Percentiles rank a stretch among this genome's conserved stretches.
Conservation (phyloP, 495 filamentous ascomycete genomes). For the Terfezia boudieri region DNA sequence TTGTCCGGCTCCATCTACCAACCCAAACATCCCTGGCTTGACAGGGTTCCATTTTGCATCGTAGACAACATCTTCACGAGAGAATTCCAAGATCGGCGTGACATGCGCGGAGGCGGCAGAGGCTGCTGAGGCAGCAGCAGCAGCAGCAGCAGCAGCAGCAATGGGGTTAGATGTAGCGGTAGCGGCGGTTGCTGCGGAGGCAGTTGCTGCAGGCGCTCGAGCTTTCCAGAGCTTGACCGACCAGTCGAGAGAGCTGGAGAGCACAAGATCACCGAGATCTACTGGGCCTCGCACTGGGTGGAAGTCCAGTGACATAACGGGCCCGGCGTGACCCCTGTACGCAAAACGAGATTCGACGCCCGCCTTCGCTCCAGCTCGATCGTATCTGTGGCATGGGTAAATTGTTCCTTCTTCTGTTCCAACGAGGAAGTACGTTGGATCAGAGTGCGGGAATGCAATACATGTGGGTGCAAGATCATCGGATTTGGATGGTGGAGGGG, state of each 20-base stretch:
- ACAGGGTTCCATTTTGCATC: constrained; percentile 85
- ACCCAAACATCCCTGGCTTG: constrained; percentile 76
- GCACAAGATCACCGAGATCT: constrained; percentile 84
- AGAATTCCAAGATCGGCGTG: constrained; percentile 63
- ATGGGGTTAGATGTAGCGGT: constrained; percentile 22
- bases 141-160: constrained; percentile 42
- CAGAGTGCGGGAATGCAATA: constrained; percentile 86
- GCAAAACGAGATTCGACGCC: constrained; percentile 68
- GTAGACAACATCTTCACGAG: constrained; percentile 86
- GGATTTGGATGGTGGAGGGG: constrained; percentile 70
- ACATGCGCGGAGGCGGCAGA: constrained; percentile 22
- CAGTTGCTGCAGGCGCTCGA: constrained; percentile 45
- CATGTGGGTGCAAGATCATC: constrained; percentile 91
- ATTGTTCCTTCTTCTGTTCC: constrained; percentile 93
- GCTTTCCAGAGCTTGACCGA: constrained; percentile 92
- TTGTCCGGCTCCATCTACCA: constrained; percentile 82
- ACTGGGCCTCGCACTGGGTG: constrained; percentile 77
- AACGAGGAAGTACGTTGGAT: constrained; percentile 92
- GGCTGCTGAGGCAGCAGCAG: constrained; percentile 30
- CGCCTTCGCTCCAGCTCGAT: constrained; percentile 86
- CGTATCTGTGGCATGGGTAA: constrained; percentile 88
- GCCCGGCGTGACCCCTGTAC: constrained; percentile 74
- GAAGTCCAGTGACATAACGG: constrained; percentile 89
- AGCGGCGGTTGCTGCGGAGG: constrained; percentile 26
- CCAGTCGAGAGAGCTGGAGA: constrained; percentile 79